Percentiles rank a stretch among this genome's conserved stretches.
Evolutionary conservation across 495 filamentous ascomycete genomes (phyloP).

Genomic region (Hypoxylon cercidicola): DNA sequence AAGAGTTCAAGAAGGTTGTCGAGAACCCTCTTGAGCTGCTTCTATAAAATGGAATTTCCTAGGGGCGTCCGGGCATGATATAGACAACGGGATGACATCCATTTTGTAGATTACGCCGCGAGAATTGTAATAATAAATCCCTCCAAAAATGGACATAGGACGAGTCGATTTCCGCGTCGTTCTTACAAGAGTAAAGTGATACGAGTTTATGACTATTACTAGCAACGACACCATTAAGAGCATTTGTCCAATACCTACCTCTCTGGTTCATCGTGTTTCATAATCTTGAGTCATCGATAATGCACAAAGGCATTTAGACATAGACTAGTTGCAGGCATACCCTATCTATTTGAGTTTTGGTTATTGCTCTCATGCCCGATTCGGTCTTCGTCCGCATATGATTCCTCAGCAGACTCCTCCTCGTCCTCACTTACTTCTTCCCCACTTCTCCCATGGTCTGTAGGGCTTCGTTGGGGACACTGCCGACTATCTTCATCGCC

Average conservation of each 20-base stretch:
- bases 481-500: not conserved
- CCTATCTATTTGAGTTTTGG: slow-evolving; percentile 10
- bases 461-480: not conserved
- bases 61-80: slow-evolving; percentile 48
- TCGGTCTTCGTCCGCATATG: slow-evolving; percentile 15
- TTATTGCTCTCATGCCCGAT: slow-evolving; percentile 20
- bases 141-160: slow-evolving; percentile 19
- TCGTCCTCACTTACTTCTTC: slow-evolving; percentile 3
- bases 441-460: not conserved
- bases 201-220: not conserved
- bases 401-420: slow-evolving; percentile 18
- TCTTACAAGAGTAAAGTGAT: not conserved
- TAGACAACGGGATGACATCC: slow-evolving; percentile 45
- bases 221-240: too few species aligned
- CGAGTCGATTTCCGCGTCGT: not conserved
- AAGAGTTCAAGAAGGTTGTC: slow-evolving; percentile 94
- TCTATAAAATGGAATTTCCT: slow-evolving; percentile 64
- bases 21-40: slow-evolving; percentile 97
- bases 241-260: too few species aligned
- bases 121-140: slow-evolving; percentile 49
- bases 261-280: not conserved
- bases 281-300: not conserved
- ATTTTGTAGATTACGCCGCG: slow-evolving; percentile 47
- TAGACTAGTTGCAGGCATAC: too few species aligned
- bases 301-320: too few species aligned